Evolutionary conservation across 768 basidiomycete species (phyloP), one percentile per base, ranked within the genome.

Genomic region (Termitomyces sp.): DNA sequence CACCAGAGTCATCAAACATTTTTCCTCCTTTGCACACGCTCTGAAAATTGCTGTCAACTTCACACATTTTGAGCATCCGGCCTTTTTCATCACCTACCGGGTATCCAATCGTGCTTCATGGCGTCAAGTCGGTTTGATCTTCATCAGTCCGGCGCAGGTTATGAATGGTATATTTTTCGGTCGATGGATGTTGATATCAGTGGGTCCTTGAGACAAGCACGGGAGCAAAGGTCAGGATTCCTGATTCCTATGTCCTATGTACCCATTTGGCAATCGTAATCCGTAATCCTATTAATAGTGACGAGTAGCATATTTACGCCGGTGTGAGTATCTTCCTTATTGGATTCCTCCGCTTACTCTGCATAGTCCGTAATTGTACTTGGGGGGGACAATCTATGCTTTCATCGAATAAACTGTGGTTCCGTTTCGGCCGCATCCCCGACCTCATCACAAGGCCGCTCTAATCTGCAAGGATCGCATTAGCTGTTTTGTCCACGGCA

Each of bases 151-250:
- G 24, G 36, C 22, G 49, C 47, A 81, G 77, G 68, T 24, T 65
- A 66, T 34, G 51, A 60, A 31, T 80, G 78, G 77, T 81, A 75
- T 42, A 13, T 68, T 66, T 28, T 74, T 73, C 48, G 78, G 77
- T 16, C 80, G 80, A 56, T 81, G 80, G 80, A 77, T 80, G 74
- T 67, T 77, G 9, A 75, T 80, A 58, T 77, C 74, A 28, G 79
- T 78, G 78, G 78, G 78, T 81, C 5, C 67, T 81, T 33, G 78
- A 80, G 62, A 79, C 78, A 8, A 81, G 77, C 58, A 78, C 76
- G 0, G 80, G 79, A n/a, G 79, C 80, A n/a, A n/a, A n/a, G n/a
- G n/a, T n/a, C n/a, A n/a, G n/a, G n/a, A n/a, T n/a, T n/a, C n/a
- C n/a, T n/a, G n/a, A n/a, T n/a, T n/a, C n/a, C n/a, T n/a, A n/a